Percentiles rank a stretch among this genome's conserved stretches.
Evolutionary conservation across 768 basidiomycete genomes (phyloP).

Genomic region (Agrocybe praecox): DNA sequence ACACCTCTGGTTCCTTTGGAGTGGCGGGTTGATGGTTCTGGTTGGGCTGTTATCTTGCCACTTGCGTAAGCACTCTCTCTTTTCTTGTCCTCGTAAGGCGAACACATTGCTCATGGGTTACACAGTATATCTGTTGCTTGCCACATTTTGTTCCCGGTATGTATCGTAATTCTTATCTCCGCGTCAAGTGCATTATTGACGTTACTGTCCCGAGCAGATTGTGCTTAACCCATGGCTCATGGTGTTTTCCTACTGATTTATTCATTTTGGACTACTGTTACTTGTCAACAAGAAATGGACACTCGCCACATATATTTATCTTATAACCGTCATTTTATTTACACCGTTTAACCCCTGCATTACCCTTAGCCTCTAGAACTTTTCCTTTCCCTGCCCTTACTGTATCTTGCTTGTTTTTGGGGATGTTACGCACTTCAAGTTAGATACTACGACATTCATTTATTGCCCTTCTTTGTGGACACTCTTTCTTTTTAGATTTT

Average conservation of each 20-base stretch:
- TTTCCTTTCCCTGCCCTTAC: neutral
- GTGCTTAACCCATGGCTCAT: slow-evolving; percentile 52
- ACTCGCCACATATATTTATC: neutral
- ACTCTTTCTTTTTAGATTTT: neutral
- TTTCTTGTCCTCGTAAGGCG: too few relatives aligned
- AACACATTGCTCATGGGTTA: too few relatives aligned
- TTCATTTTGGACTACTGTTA: neutral
- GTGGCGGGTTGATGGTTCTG: slow-evolving; percentile 57
- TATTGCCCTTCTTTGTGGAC: neutral
- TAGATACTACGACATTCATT: neutral
- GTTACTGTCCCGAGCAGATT: slow-evolving; percentile 30
- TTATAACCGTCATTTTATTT: neutral
- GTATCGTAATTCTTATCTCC: slow-evolving; percentile 20
- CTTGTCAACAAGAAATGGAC: neutral
- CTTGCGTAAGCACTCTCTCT: slow-evolving; percentile 45
- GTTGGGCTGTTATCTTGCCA: slow-evolving; percentile 81
- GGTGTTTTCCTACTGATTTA: slow-evolving; percentile 65
- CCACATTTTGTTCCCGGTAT: slow-evolving; percentile 74
- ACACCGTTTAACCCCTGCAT: neutral
- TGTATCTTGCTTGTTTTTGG: neutral
- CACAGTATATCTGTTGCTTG: slow-evolving; percentile 63
- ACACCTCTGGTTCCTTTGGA: slow-evolving; percentile 50
- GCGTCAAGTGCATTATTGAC: neutral
- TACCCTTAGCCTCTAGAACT: neutral
- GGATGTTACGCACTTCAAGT: neutral